Evolutionary conservation across 345 rosid genomes (phyloP).

Genomic region (Aquilaria yunnanensis): DNA sequence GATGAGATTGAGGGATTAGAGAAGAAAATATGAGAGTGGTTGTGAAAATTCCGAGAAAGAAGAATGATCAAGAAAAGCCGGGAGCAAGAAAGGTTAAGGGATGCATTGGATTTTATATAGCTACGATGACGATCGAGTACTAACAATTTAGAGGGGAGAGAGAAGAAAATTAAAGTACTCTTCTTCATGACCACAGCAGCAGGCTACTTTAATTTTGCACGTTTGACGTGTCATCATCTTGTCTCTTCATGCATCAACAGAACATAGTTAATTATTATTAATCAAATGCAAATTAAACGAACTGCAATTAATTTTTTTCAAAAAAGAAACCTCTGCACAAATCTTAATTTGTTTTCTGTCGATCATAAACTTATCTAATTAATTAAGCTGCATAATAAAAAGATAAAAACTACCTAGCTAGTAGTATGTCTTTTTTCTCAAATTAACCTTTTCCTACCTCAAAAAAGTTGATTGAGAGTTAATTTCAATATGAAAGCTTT

Average conservation of each 20-base stretch:
- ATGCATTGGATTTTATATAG: constrained; percentile 2
- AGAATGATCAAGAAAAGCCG: constrained; percentile 23
- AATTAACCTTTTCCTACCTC: neutral
- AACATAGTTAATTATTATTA: constrained; percentile 10
- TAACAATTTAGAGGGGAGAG: neutral
- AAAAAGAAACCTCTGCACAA: neutral
- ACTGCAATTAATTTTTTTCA: neutral
- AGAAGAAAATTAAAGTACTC: neutral
- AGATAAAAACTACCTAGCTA: no score
- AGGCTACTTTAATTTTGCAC: neutral
- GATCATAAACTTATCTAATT: no score
- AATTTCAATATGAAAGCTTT: neutral
- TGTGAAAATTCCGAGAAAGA: constrained; percentile 23
- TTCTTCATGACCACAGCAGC: neutral
- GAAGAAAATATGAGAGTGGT: constrained; percentile 24
- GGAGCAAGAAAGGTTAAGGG: constrained; percentile 20
- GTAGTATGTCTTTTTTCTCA: neutral
- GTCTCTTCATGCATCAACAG: neutral
- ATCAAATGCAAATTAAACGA: constrained; percentile 20
- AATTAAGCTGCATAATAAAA: no score
- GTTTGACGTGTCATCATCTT: constrained; percentile 10
- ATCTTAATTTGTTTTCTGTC: no score
- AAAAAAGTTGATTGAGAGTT: neutral
- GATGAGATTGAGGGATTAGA: constrained; percentile 8
- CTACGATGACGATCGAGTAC: neutral